A percentile compares a stretch with the other conserved stretches of the same genome.
Conservation (phyloP, 345 rosid species). For the Eucalyptus pauciflora region DNA sequence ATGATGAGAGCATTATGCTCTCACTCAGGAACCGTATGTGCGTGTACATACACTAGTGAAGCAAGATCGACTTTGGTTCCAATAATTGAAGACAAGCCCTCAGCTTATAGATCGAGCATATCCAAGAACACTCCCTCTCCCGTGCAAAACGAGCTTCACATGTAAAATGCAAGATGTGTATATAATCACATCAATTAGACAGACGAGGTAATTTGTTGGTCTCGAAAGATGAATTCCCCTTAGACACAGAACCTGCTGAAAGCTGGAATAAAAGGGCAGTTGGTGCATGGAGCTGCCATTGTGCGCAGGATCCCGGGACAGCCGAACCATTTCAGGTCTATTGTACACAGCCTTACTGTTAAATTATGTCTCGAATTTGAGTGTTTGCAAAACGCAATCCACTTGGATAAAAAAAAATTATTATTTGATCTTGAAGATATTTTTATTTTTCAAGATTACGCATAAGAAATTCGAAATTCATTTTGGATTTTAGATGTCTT, state of each 20-base stretch:
- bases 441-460: rapidly evolving
- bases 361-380: too few species aligned
- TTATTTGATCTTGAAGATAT: too few species aligned
- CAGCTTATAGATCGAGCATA: background rate
- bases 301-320: background rate
- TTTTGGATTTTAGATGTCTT: too few species aligned
- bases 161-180: background rate
- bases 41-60: background rate
- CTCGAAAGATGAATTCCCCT: background rate
- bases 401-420: too few species aligned
- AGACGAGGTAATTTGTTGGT: background rate
- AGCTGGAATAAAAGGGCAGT: background rate
- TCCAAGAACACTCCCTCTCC: background rate
- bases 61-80: background rate
- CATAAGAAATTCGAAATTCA: rapidly evolving
- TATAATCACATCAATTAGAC: background rate
- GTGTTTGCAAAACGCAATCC: too few species aligned
- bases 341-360: rapidly evolving
- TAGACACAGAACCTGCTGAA: background rate
- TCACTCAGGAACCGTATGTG: background rate
- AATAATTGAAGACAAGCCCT: background rate
- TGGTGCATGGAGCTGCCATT: background rate
- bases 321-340: background rate
- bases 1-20: background rate
- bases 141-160: background rate